Base-by-base conservation (phyloP, 1,139 yeast species). In the Geotrichum australiense region DNA sequence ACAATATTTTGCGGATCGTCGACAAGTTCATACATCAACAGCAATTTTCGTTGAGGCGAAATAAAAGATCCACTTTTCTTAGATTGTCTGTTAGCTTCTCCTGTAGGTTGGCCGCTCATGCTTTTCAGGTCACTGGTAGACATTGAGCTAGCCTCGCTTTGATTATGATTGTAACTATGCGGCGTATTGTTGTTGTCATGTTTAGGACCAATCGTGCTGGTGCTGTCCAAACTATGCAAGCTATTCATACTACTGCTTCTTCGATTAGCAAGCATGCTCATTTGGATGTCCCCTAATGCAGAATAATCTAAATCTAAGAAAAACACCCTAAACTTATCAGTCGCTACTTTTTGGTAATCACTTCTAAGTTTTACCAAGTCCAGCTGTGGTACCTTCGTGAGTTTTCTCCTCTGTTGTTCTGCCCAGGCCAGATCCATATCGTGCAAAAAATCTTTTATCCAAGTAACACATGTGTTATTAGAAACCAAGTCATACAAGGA, bases 381-480 rank as follows among this genome's bases (percentile, higher is more conserved):
- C 11, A 56, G 46, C 18, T 56, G 41, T n/a, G 63, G 64, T 5
- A 63, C 52, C 27, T 54, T 54, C 25, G 49, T 49, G 11, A 55
- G 46, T 26, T 69, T 62, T 41, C 74, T 69, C 41, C 64, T 59
- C 47, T 54, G 59, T 47, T 80, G 80, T 37, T 72, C 71, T 21
- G 66, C 69, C 89, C 91, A 85, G 0, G 94, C 75, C 10, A 62
- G 63, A 34, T 70, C 66, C 21, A 87, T 76, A 35, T 72, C 70
- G 14, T 63, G 55, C 35, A 84, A 56, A 52, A 91, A 80, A 3
- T 68, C 63, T 5, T 62, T 55, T 4, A 86, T 78, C 97, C 97
- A 91, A 39, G 71, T 69, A 39, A 71, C 74, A 7, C 94, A 81
- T 48, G 86, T 91, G 54, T 81, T 78, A 25, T 71, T 70, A 11